These are phyloP conservation scores for Penicillium digitatum DNA, from an alignment of 2,329 filamentous ascomycete species.

Conservation along the genomic window DNA sequence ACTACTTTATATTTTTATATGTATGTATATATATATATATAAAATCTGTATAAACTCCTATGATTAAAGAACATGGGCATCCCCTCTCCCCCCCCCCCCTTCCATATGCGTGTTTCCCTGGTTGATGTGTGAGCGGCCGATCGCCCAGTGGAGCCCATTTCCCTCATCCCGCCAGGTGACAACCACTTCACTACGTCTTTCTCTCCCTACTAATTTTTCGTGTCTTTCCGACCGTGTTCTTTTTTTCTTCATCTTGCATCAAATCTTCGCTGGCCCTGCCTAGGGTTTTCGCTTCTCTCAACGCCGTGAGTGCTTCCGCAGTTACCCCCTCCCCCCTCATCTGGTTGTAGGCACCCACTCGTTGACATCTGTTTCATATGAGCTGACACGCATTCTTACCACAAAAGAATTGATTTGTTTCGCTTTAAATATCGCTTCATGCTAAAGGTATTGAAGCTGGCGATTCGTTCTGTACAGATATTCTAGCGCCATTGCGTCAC, in stretches of 20 bases:
- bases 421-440: conserved; percentile 17
- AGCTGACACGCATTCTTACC: conserved; percentile 27
- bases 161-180: conserved; percentile 33
- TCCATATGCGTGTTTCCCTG: conserved; percentile 18
- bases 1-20: too few relatives aligned
- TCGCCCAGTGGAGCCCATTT: conserved; percentile 32
- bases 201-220: conserved; percentile 4
- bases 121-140: conserved; percentile 34
- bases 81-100: not conserved
- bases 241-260: conserved; percentile 5
- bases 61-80: not conserved
- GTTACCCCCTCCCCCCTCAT: conserved; percentile 20
- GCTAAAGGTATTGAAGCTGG: conserved; percentile 20
- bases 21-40: too few relatives aligned
- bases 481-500: conserved; percentile 15
- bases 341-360: conserved; percentile 23
- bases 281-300: conserved; percentile 9
- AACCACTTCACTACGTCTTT: conserved; percentile 24
- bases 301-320: conserved; percentile 13
- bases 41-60: not conserved
- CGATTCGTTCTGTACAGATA: conserved; percentile 21
- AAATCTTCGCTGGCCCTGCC: conserved; percentile 6
- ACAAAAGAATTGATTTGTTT: conserved; percentile 22
- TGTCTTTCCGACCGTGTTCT: conserved; percentile 1
- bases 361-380: conserved; percentile 26